Percentiles rank a stretch among this genome's conserved stretches.
phyloP scores from a whole-genome alignment of 306 rosid species.

The Cucurbita ficifolia region DNA sequence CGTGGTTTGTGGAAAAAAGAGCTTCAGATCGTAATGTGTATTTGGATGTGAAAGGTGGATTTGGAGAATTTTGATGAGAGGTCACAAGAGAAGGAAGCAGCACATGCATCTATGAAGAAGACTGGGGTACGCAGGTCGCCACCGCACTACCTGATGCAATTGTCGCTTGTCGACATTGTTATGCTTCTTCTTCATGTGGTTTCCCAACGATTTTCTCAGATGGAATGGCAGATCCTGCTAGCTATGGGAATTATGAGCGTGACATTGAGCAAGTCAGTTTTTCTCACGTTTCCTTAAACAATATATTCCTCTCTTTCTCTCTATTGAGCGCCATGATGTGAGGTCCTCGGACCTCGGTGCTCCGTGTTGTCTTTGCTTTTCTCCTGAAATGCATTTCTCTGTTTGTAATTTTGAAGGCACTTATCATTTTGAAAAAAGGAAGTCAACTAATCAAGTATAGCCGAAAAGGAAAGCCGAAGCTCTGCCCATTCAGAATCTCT shows the following conservation, averaged over 20 bases:
- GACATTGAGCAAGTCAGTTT: constrained; percentile 64
- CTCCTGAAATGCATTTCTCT: neutral
- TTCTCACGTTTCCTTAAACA: neutral
- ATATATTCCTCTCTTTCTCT: neutral
- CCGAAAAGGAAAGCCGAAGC: constrained; percentile 74
- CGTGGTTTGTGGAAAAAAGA: neutral
- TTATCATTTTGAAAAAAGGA: constrained; percentile 57
- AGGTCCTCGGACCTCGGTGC: neutral
- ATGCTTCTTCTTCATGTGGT: constrained; percentile 25
- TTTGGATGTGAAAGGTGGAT: constrained; percentile 7
- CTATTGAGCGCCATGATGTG: neutral
- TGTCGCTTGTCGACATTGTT: constrained; percentile 41
- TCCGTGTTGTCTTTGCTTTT: neutral
- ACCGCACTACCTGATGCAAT: constrained; percentile 36
- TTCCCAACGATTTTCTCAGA: constrained; percentile 49
- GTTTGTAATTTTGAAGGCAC: constrained; percentile 41
- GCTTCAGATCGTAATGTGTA: neutral
- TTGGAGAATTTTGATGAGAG: constrained; percentile 59
- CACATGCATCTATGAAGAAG: constrained; percentile 72
- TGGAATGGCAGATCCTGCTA: constrained; percentile 96
- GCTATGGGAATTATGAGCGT: constrained; percentile 44
- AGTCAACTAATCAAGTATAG: constrained; percentile 68
- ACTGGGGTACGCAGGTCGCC: constrained; percentile 29
- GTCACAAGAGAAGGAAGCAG: constrained; percentile 34
- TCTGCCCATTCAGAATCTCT: constrained; percentile 74